Evolutionary conservation across 2,329 filamentous ascomycete species (phyloP), one percentile per base, ranked within the genome.

Genomic region (Sclerotinia borealis): DNA sequence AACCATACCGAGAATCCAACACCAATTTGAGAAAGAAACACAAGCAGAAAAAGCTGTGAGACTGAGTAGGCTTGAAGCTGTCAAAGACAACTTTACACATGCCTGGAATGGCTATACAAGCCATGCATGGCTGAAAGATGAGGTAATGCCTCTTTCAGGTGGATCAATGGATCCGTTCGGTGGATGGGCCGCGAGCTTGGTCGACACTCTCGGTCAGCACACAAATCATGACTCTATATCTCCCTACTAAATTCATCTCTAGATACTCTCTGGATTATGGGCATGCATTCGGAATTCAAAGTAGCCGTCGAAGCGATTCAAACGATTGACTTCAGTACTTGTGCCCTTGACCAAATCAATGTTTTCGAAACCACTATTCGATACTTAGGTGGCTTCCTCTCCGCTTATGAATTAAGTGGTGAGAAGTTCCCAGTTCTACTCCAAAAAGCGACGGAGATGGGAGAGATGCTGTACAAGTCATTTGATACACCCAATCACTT

Each of bases 181-280:
- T 71, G 91, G 89, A 50, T 96, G 92, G 92, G 90, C 90, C 15
- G 92, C 92, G 11, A 95, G 92, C 0, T 74, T 96, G 65, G 89
- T 96, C 4, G 92, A 96, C 77, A 45, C 60, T 47, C 50, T 62
- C 11, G 60, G 60, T 62, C n/a, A 9, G 60, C 31, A 48, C 17
- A 25, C n/a, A 25, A 6, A 4, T 25, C 31, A 36, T 19, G 29
- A 5, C 8, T 4, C 2, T 7, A 22, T 19, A 4, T 6, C 10
- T 39, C 1, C 4, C 1, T 2, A 37, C 19, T 48, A 47, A 58
- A 6, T 17, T 13, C 34, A 0, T 80, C 84, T 1, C 77, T 93
- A 60, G 91, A 96, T 72, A 92, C 90, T 0, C 79, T 96, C 3
- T 95, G 89, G 88, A 92, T 96, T 68, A 92, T 93, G 83, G 90